phyloP scores from a whole-genome alignment of 2,329 filamentous ascomycete genomes.

The Verticillium tricorpus region DNA sequence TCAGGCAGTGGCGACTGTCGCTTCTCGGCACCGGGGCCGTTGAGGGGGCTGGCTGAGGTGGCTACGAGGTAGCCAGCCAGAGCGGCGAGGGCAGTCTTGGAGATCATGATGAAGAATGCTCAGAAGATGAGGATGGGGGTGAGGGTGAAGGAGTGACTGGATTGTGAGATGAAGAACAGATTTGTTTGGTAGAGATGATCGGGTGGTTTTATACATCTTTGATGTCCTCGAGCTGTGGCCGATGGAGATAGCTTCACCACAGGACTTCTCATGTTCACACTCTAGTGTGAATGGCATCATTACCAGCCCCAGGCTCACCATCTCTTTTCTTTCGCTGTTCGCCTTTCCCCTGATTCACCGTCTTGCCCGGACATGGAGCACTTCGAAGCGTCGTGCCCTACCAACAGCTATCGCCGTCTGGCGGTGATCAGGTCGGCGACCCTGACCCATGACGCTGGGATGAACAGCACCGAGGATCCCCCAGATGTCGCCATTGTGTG shows the following conservation, averaged over 20 bases:
- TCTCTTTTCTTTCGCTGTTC: background rate
- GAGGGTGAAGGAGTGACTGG: background rate
- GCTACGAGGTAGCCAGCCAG: background rate
- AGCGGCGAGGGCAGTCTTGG: background rate
- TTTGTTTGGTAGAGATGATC: background rate
- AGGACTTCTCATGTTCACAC: background rate
- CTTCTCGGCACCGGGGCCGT: background rate
- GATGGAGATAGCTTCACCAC: background rate
- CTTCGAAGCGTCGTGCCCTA: background rate
- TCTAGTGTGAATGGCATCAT: slow-evolving; percentile 3
- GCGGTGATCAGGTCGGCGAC: background rate
- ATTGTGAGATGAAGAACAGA: background rate
- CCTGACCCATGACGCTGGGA: background rate
- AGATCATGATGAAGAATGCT: background rate
- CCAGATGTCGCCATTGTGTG: slow-evolving; percentile 1
- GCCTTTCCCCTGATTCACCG: background rate
- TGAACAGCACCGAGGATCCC: background rate
- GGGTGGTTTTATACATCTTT: background rate
- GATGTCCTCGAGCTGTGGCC: background rate
- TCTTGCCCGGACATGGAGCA: background rate
- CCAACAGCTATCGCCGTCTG: background rate
- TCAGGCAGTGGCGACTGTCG: background rate
- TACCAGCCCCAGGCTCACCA: background rate
- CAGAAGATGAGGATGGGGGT: background rate
- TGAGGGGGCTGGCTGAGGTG: background rate